Evolutionary conservation across 2,329 filamentous ascomycete species (phyloP), one percentile per base, ranked within the genome.

Genomic region (Pezicula radicicola): DNA sequence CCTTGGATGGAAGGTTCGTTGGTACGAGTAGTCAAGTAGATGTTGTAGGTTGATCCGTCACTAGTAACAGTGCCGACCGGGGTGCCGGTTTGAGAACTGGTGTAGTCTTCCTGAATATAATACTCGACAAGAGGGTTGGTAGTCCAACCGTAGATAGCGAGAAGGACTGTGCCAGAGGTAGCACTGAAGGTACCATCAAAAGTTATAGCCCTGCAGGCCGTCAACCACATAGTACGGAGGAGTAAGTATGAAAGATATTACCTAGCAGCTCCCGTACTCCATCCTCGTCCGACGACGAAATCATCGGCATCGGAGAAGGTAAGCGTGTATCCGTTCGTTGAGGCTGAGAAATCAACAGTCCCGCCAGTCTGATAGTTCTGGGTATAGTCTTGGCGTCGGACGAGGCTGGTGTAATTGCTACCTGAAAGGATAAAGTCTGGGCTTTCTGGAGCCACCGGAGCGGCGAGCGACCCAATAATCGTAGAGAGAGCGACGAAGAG

Each of bases 111-210:
- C 57, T 82, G 71, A 52, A 83, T 75, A 68, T 83, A 83, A 69
- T 81, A 82, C 58, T 83, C 80, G 61, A 81, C 70, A n/a, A 80
- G 66, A 0, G 77, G 77, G 62, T 72, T 73, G 16, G 63, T 68
- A 2, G 75, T 78, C 78, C 80, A 83, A 46, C 79, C 79, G 61
- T 83, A 83, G 16, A 83, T 65, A 16, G 78, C 68, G n/a, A 84
- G 70, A 62, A 81, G 80, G n/a, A 61, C 62, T 63, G 74, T 72
- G 33, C 71, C 70, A 13, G 58, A 62, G 2, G 28, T 46, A n/a
- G 35, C 68, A 61, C 49, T 60, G 65, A 68, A 75, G 37, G 65
- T 65, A 30, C 70, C 73, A 33, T 55, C 65, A 65, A 72, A 76
- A 47, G 60, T 71, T 51, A 77, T 73, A 9, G 28, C 28, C 28